Conservation (phyloP, 768 basidiomycete genomes). For the Termitomyces sp. region DNA sequence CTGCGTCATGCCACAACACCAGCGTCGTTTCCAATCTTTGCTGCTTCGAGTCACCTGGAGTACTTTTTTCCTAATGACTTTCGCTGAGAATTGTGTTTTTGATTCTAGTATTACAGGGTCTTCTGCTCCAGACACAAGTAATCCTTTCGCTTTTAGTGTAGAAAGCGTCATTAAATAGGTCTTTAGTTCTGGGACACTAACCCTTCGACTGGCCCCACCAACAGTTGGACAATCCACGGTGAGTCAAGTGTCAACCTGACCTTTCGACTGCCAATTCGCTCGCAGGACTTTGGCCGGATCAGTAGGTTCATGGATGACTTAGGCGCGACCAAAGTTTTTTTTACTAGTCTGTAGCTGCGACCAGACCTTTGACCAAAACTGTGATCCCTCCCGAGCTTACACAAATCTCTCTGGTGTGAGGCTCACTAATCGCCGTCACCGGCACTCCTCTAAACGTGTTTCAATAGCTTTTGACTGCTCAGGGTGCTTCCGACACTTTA, state of each 20-base stretch:
- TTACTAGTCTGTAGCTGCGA: constrained; percentile 42
- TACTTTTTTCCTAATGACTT: constrained; percentile 24
- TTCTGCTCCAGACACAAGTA: constrained; percentile 47
- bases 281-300: constrained; percentile 10
- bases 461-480: constrained; percentile 46
- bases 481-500: constrained; percentile 55
- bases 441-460: constrained; percentile 16
- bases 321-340: background rate
- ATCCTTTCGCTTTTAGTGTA: background rate
- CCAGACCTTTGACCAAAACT: constrained; percentile 26
- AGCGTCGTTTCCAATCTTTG: constrained; percentile 41
- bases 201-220: constrained; percentile 52
- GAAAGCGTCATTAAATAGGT: background rate
- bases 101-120: constrained; percentile 37
- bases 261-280: constrained; percentile 32
- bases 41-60: constrained; percentile 64
- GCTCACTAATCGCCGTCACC: background rate
- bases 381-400: constrained; percentile 33
- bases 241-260: constrained; percentile 11
- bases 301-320: constrained; percentile 1
- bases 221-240: constrained; percentile 78
- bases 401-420: constrained; percentile 25
- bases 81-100: background rate
- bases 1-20: constrained; percentile 50
- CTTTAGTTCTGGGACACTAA: constrained; percentile 68